These are phyloP conservation scores for Coccomyxa subellipsoidea DNA, from an alignment of 163 green algal species.

Conservation along the genomic window DNA sequence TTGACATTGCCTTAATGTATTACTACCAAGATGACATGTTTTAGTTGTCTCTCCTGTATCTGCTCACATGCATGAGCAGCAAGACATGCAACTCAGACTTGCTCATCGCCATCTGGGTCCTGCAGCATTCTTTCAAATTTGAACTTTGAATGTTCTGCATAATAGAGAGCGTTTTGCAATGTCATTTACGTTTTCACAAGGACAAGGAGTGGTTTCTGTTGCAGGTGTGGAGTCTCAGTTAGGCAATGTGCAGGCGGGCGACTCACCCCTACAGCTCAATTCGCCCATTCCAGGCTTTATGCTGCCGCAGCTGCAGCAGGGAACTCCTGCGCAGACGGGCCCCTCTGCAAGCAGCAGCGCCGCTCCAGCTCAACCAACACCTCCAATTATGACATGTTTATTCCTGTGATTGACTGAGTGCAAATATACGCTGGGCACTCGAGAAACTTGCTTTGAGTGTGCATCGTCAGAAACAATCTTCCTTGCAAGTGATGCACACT, in stretches of 20 bases:
- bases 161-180: too few species aligned
- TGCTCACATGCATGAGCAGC: not conserved
- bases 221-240: not conserved
- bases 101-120: too few species aligned
- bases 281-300: not conserved
- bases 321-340: not conserved
- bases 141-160: too few species aligned
- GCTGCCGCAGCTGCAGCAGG: not conserved
- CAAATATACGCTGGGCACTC: too few species aligned
- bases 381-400: not conserved
- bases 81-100: not conserved
- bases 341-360: not conserved
- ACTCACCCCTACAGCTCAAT: not conserved
- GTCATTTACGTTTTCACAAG: too few species aligned
- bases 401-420: too few species aligned
- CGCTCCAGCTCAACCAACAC: not conserved
- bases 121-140: too few species aligned
- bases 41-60: not conserved
- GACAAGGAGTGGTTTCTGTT: too few species aligned
- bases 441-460: too few species aligned
- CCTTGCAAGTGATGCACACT: too few species aligned
- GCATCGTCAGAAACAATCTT: too few species aligned
- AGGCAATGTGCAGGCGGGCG: not conserved
- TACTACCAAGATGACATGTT: too few species aligned
- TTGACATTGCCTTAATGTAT: not conserved